These are phyloP conservation scores for Bullera alba DNA, from an alignment of 768 basidiomycete genomes.

Conservation along the genomic window DNA sequence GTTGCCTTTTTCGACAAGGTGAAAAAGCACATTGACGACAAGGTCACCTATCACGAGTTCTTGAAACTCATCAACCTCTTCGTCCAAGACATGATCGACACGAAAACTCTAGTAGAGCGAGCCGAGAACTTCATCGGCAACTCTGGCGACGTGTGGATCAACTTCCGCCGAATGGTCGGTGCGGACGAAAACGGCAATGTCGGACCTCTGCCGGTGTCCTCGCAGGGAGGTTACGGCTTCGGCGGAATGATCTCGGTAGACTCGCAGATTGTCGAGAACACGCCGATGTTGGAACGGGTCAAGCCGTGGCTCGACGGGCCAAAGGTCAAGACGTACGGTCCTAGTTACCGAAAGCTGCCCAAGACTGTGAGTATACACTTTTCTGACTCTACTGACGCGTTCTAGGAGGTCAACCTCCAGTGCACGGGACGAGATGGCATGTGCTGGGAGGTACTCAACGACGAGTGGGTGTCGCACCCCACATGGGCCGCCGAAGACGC, in stretches of 20 bases:
- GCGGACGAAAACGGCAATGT: conserved; percentile 56
- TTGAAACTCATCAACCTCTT: conserved; percentile 85
- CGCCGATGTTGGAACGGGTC: conserved; percentile 71
- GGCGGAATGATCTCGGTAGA: conserved; percentile 43
- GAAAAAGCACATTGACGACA: conserved; percentile 52
- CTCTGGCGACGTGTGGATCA: conserved; percentile 66
- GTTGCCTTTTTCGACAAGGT: conserved; percentile 90
- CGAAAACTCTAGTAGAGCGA: conserved; percentile 69
- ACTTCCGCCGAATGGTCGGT: conserved; percentile 80
- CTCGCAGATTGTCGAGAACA: conserved; percentile 63
- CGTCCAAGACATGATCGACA: conserved; percentile 83
- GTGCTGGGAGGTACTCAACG: conserved; percentile 91
- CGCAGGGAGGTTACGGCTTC: conserved; percentile 37
- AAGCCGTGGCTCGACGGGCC: conserved; percentile 51
- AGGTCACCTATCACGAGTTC: conserved; percentile 63
- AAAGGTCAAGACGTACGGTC: conserved; percentile 58
- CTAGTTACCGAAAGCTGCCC: conserved; percentile 85
- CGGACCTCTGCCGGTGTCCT: conserved; percentile 18
- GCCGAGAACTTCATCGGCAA: conserved; percentile 70
- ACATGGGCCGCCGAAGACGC: conserved; percentile 97
- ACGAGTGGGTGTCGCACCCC: conserved; percentile 96
- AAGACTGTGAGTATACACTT: conserved; percentile 62
- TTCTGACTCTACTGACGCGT: conserved; percentile 3
- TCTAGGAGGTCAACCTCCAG: conserved; percentile 74
- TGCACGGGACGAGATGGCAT: conserved; percentile 93